phyloP scores from a whole-genome alignment of 805 yeast genomes.

The Saccharomyces cerevisiae region DNA sequence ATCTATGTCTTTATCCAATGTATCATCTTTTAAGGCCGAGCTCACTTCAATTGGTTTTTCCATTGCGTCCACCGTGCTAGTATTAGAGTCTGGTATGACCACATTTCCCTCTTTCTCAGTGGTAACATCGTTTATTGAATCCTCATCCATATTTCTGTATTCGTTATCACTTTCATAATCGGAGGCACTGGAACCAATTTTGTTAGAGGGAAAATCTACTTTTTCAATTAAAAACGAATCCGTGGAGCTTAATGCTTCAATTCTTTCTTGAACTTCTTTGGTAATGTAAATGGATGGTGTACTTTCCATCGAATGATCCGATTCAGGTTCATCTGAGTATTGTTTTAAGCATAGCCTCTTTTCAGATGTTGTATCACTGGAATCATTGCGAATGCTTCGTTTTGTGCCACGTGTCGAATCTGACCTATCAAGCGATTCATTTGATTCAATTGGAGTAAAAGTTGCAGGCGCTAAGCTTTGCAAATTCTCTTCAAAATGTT shows the following conservation, averaged over 20 bases:
- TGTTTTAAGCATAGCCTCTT: neutral
- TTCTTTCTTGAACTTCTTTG: neutral
- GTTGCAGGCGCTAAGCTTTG: neutral
- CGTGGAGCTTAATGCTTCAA: neutral
- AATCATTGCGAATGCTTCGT: neutral
- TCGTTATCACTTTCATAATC: neutral
- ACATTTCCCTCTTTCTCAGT: neutral
- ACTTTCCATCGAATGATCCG: constrained; percentile 3
- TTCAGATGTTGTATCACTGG: neutral
- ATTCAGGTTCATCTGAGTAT: neutral
- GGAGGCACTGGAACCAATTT: neutral
- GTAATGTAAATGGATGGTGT: constrained; percentile 12
- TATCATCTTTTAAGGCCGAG: neutral
- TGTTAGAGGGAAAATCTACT: neutral
- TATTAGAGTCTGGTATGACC: neutral
- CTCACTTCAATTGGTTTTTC: neutral
- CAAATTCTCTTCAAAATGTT: neutral
- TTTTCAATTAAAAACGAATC: neutral
- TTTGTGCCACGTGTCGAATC: neutral
- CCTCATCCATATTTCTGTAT: neutral
- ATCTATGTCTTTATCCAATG: neutral
- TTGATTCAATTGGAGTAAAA: neutral
- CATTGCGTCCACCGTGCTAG: neutral
- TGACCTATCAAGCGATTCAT: neutral
- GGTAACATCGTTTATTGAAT: neutral